Base-by-base conservation (phyloP, 139 green algal species). In the Chlamydomonas sp. region DNA sequence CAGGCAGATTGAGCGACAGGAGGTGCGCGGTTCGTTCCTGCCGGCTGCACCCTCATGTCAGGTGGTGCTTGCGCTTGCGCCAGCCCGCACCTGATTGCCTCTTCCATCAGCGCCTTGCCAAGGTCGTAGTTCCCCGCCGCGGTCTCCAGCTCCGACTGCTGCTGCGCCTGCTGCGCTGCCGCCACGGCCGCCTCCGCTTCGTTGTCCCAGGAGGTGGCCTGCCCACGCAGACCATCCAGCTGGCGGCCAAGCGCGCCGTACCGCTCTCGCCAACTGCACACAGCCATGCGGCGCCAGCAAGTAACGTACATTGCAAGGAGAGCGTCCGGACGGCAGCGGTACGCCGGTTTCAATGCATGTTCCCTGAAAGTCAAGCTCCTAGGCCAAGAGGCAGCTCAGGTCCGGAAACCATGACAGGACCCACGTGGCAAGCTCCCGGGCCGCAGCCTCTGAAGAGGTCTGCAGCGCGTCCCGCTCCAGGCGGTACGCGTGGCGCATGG, bases 401-500 rank as follows among this genome's bases (percentile, higher is more conserved):
- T 85, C 31, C 31, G 31, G 31, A 49, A 49, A 49, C 31, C 31
- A 49, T 49, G 31, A 49, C 31, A 49, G 31, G 31, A 49, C 31
- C 31, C 10, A 86, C 81, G 60, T 73, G 60, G 60, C 58, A 15
- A 79, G 62, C 49, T 79, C 66, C 49, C 60, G 71, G 20, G n/a
- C 60, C 0, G 81, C 81, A 3, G 81, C 60, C 63, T 79, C 60
- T 7, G 18, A n/a, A 2, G 71, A 79, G 9, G 60, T 20, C 31
- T 31, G 74, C 71, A 87, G 73, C 14, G 83, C 83, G 5, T 87
- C 83, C 4, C 73, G 83, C 83, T 87, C 83, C 62, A 87, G n/a
- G 61, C 61, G 66, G 83, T 87, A 87, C 12, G 83, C 83, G 58
- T 81, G 83, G 1, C 83, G 83, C 83, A 87, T 87, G 58, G 83